Base-by-base conservation (phyloP, 768 basidiomycete species). In the Mycena epipterygia region DNA sequence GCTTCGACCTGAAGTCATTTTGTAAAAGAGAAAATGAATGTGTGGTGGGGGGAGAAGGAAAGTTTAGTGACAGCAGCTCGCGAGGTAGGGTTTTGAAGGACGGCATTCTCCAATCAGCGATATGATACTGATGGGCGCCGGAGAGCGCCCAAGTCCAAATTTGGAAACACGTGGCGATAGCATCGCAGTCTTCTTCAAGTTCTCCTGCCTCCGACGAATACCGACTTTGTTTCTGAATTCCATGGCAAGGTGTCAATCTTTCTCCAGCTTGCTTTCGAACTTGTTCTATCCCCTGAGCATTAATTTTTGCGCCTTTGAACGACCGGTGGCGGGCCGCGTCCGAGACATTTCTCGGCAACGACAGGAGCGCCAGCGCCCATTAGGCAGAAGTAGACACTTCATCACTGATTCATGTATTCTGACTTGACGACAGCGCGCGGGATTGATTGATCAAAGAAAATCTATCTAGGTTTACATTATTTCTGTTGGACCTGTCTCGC, bases 21-120 rank as follows among this genome's bases (percentile, higher is more conserved):
- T 23, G 16, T 46, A 29, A 42, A 58, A 37, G n/a, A 33, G 37
- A 25, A 58, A 71, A 70, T 14, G 70, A 71, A 64, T 14, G 70
- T 71, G 70, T 27, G 56, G 60, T 27, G 13, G 27, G 41, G 44
- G 29, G 23, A 57, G 51, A 30, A 9, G 30, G 44, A 44, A 21
- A 46, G 29, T 21, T 44, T 63, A 39, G 44, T 3, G 53, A 46
- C 39, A 55, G 39, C 37, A 33, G 29, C 23, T 12, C 23, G 19
- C 6, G 39, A 19, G 8, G 4, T 37, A 8, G 49, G 1, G 32
- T 64, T 70, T 65, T 65, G 64, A 70, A 17, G 56, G 48, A 49
- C 61, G 62, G 56, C 30, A 27, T 41, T 32, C 42, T 27, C 5
- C 3, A 49, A 64, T 48, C 37, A 52, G 56, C 53, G 48, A 46